Base-by-base conservation (phyloP, 139 green algal genomes). In the Micractinium sp. region DNA sequence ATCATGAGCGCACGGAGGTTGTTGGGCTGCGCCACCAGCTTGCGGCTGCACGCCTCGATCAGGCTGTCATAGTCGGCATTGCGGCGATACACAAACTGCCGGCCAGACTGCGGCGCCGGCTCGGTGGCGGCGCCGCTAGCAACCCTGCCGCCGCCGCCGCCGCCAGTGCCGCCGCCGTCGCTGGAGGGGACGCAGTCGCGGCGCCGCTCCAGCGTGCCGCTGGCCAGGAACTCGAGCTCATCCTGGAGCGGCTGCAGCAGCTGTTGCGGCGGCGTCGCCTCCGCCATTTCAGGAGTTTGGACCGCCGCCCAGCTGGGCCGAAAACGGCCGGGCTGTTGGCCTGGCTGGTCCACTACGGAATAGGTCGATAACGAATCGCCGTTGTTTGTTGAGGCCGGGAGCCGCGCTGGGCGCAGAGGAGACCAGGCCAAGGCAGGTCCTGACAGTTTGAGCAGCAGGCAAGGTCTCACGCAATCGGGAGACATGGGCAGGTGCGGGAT, bases 1-100 rank as follows among this genome's bases (percentile, higher is more conserved):
- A 96, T 94, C 33, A 96, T 90, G 29, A 95, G 87, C 1, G 93
- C 94, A 7, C 93, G 88, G 4, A 91, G 22, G 78, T 95, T 95
- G n/a, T 67, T 36, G 4, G 92, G 90, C 41, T 93, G 81, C 2
- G 73, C 75, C 14, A 33, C 77, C 33, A 96, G 81, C 82, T 95
- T 95, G 18, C 87, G 61, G 47, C 87, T 91, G 82, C 92, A 95
- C 0, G 91, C 90, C 33, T 91, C 91, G 53, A 96, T 94, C 25
- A 96, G 87, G 16, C 84, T 87, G 67, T 96, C 93, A 38, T 91
- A 91, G 47, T 96, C 94, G 3, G 82, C 82, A 18, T 87, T 87
- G 61, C 41, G 71, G 13, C 63, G 82, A 23, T 66, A 87, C 22
- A 79, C 38, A 61, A 78, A 87, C 38, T 86, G 82, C 19, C 82